phyloP scores from a whole-genome alignment of 345 rosid species.

The Cardamine chenopodiifolia region DNA sequence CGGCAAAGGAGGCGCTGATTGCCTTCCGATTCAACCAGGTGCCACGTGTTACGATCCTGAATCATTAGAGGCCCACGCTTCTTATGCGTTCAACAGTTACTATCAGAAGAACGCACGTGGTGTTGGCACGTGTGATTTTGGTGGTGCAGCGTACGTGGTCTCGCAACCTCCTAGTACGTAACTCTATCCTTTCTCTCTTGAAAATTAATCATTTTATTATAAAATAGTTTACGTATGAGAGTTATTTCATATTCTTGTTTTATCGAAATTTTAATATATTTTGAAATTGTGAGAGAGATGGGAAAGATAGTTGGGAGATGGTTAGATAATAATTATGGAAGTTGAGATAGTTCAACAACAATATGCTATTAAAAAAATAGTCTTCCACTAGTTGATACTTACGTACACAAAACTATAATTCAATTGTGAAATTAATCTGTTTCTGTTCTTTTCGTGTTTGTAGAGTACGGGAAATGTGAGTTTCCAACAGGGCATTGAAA shows the following conservation, averaged over 20 bases:
- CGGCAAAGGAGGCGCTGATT: constrained; percentile 92
- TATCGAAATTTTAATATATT: not conserved
- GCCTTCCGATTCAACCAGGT: constrained; percentile 78
- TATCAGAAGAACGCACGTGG: constrained; percentile 83
- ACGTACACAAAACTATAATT: not conserved
- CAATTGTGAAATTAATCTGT: not conserved
- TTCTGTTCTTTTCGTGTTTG: not conserved
- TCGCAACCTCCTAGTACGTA: constrained; percentile 75
- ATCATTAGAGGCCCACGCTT: constrained; percentile 81
- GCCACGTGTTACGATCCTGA: constrained; percentile 78
- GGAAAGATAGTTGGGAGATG: not conserved
- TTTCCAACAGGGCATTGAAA: constrained; percentile 60
- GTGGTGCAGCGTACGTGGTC: constrained; percentile 81
- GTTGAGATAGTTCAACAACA: constrained; percentile 25
- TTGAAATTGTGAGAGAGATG: not conserved
- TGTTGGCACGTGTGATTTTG: constrained; percentile 76
- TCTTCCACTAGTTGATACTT: not conserved
- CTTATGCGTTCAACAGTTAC: constrained; percentile 93
- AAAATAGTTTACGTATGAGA: not conserved
- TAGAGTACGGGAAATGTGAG: constrained; percentile 63
- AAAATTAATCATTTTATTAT: not conserved
- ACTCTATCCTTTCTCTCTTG: constrained; percentile 18
- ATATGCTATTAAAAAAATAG: not conserved
- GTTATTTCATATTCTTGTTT: not conserved
- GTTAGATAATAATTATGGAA: not conserved